Base-by-base conservation (phyloP, 768 basidiomycete species). In the Lactifluus echinatus region DNA sequence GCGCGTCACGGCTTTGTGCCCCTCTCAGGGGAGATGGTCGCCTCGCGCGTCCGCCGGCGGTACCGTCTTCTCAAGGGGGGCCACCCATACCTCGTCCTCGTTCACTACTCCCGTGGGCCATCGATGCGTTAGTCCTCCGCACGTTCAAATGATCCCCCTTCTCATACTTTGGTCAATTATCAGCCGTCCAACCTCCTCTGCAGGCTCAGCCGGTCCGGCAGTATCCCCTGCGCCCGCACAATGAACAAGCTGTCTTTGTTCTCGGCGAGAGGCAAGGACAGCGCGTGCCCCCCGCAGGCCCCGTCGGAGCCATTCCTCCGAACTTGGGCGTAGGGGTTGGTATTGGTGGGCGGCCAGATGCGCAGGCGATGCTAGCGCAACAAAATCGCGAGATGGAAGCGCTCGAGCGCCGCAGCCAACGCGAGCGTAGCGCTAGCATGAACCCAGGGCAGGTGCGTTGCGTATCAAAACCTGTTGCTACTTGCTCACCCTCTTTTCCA, bases 1-100 rank as follows among this genome's bases (percentile, higher is more conserved):
- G 69, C 79, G 26, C 89, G 86, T 67, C 83, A 71, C 64, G 89
- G 90, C 2, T 93, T 89, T 67, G 69, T 87, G n/a, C 89, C 89
- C 15, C 78, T 77, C 40, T 72, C 75, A 2, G 72, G 72, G 42
- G 89, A 92, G 61, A 66, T 73, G 8, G 73, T 66, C 57, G 89
- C 90, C 29, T 86, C 77, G 69, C 82, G 89, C 15, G 67, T 82
- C 46, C 79, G 90, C 47, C 74, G 87, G 48, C 81, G 87, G 6
- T 92, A 79, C 67, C 82, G 89, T 36, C 75, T 93, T 36, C 59
- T 71, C 42, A 89, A 87, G 66, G 87, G 87, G 28, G 87, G 87
- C 0, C 81, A 87, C 64, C 78, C 83, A 0, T 79, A 82, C 53
- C 77, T 91, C n/a, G 75, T 84, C 17, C 79, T 92, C 5, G 79